Conservation (phyloP, 2,329 filamentous ascomycete species). For the Nigrospora sphaerica region DNA sequence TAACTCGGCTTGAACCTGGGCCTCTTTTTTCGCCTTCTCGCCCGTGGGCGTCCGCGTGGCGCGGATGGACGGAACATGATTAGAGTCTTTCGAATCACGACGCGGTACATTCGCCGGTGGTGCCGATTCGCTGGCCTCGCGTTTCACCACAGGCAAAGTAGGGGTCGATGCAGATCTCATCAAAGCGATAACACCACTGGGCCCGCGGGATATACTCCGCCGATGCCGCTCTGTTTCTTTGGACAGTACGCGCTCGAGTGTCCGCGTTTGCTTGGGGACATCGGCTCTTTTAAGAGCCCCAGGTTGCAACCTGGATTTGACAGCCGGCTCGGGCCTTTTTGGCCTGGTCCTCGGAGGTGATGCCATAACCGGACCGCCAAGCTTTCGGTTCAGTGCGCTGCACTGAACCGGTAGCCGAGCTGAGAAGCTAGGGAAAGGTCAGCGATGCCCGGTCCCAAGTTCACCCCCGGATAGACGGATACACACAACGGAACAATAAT, state of each 20-base stretch:
- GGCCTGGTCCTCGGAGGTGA: constrained; percentile 45
- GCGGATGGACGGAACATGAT: constrained; percentile 21
- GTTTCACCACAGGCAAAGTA: constrained; percentile 54
- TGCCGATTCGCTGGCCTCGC: constrained; percentile 57
- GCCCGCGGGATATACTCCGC: constrained; percentile 48
- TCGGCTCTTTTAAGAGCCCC: constrained; percentile 44
- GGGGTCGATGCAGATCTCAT: constrained; percentile 63
- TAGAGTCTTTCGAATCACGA: constrained; percentile 30
- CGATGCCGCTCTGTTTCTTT: constrained; percentile 46
- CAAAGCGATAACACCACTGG: constrained; percentile 52
- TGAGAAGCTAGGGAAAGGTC: constrained; percentile 51
- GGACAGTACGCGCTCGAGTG: constrained; percentile 55
- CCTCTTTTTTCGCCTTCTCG: constrained; percentile 56
- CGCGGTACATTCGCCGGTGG: constrained; percentile 42
- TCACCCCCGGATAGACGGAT: too few species aligned
- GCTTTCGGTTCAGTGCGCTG: constrained; percentile 63
- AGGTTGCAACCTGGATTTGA: constrained; percentile 39
- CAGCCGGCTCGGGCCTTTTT: constrained; percentile 34
- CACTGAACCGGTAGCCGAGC: constrained; percentile 68
- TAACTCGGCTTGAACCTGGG: constrained; percentile 61
- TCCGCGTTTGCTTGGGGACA: constrained; percentile 35
- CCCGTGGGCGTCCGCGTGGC: constrained; percentile 41
- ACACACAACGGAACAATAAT: constrained; percentile 73
- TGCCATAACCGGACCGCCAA: constrained; percentile 62
- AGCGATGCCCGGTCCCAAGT: constrained; percentile 16